phyloP scores from a whole-genome alignment of 176 grass and related monocot genomes.

The Microstegium vimineum region DNA sequence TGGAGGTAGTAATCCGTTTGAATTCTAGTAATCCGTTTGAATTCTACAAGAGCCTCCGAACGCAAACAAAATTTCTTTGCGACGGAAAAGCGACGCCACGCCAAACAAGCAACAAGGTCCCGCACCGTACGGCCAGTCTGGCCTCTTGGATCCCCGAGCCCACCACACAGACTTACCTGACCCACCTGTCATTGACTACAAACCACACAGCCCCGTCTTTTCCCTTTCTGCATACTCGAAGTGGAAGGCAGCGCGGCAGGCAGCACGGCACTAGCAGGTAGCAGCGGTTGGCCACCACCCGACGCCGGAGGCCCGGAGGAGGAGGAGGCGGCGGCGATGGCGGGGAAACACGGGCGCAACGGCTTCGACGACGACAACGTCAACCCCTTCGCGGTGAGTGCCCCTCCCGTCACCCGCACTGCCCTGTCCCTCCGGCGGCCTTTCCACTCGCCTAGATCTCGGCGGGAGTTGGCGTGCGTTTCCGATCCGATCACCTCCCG shows the following conservation, averaged over 20 bases:
- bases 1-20: not conserved
- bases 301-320: constrained; percentile 9
- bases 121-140: constrained; percentile 24
- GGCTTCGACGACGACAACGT: constrained; percentile 90
- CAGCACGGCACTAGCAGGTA: not conserved
- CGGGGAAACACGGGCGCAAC: constrained; percentile 69
- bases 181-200: constrained; percentile 20
- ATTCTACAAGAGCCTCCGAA: not conserved
- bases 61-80: not conserved
- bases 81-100: not conserved
- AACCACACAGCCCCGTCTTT: not conserved
- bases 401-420: not conserved
- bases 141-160: not conserved
- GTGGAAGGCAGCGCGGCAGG: not conserved
- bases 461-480: not conserved
- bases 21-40: not conserved
- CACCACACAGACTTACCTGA: not conserved
- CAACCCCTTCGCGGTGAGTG: constrained; percentile 89
- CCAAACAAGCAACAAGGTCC: not conserved
- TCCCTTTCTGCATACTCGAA: constrained; percentile 13
- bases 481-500: not conserved
- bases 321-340: constrained; percentile 40
- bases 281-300: constrained; percentile 32
- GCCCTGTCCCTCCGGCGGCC: not conserved
- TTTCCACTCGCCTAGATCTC: constrained; percentile 33